Conservation (phyloP, 768 basidiomycete species). For the Termitomyces sp. region DNA sequence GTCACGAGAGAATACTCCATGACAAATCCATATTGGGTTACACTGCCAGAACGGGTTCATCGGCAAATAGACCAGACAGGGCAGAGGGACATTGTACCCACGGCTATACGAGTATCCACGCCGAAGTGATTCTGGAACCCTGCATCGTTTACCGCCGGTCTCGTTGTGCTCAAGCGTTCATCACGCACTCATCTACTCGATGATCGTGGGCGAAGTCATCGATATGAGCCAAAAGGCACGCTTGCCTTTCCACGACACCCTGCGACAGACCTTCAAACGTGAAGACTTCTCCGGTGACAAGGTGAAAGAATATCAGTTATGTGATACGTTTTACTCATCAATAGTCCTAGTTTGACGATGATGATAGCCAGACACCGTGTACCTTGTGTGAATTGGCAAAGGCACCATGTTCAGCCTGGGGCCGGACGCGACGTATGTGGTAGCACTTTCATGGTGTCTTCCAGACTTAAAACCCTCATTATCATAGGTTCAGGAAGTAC, state of each 20-base stretch:
- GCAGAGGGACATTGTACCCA: background rate
- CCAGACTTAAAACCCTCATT: background rate
- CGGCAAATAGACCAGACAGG: background rate
- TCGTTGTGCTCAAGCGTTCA: background rate
- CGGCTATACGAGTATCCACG: background rate
- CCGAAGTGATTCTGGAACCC: background rate
- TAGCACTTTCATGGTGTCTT: background rate
- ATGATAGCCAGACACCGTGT: conserved; percentile 9
- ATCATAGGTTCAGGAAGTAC: background rate
- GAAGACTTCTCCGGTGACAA: background rate
- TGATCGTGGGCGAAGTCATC: background rate
- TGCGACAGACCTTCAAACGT: background rate
- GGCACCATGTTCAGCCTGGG: conserved; percentile 5
- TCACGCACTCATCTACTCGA: background rate
- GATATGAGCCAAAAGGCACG: background rate
- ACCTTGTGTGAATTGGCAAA: background rate
- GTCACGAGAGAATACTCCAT: background rate
- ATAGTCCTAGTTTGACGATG: conserved; percentile 4
- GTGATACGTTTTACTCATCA: background rate
- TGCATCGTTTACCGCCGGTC: background rate
- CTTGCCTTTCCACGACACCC: background rate
- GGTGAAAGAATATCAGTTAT: background rate
- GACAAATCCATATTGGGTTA: background rate
- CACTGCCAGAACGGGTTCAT: background rate
- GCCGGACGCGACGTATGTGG: conserved; percentile 1